phyloP scores from a whole-genome alignment of 345 rosid species.

The Ricinus communis region DNA sequence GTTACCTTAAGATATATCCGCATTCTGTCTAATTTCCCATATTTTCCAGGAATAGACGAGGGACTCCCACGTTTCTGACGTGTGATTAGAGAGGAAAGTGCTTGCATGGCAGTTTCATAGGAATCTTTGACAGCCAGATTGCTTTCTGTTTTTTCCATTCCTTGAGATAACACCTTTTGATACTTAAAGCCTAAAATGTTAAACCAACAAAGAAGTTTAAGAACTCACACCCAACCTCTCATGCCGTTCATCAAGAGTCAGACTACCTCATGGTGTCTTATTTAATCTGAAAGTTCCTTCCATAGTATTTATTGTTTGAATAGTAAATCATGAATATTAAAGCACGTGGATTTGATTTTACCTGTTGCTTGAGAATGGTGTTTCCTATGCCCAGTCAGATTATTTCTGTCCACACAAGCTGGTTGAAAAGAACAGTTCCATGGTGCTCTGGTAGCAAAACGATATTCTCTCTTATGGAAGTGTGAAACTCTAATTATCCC shows the following conservation, averaged over 20 bases:
- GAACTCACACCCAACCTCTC: conserved; percentile 10
- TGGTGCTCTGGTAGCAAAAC: conserved; percentile 9
- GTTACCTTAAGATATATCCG: conserved; percentile 66
- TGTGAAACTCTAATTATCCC: conserved; percentile 34
- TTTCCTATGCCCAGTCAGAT: conserved; percentile 17
- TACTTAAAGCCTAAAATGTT: conserved; percentile 44
- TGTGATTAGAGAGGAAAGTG: conserved; percentile 78
- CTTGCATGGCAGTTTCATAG: conserved; percentile 80
- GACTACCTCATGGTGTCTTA: neutral
- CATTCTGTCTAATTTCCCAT: conserved; percentile 69
- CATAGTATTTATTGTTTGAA: neutral
- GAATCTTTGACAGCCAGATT: conserved; percentile 41
- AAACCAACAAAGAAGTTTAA: conserved; percentile 16
- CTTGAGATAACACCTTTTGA: conserved; percentile 38
- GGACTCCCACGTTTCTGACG: conserved; percentile 58
- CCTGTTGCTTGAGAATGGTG: conserved; percentile 8
- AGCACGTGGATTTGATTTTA: conserved; percentile 10
- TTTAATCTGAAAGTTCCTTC: neutral
- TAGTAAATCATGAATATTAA: neutral
- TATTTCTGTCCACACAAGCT: conserved; percentile 4
- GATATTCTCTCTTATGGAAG: conserved; percentile 28
- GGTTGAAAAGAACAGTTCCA: conserved; percentile 28
- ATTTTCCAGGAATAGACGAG: conserved; percentile 38
- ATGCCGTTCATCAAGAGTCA: neutral
- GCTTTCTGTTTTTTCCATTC: conserved; percentile 32